Evolutionary conservation across 768 basidiomycete genomes (phyloP).

Genomic region (Suillus fuscotomentosus): DNA sequence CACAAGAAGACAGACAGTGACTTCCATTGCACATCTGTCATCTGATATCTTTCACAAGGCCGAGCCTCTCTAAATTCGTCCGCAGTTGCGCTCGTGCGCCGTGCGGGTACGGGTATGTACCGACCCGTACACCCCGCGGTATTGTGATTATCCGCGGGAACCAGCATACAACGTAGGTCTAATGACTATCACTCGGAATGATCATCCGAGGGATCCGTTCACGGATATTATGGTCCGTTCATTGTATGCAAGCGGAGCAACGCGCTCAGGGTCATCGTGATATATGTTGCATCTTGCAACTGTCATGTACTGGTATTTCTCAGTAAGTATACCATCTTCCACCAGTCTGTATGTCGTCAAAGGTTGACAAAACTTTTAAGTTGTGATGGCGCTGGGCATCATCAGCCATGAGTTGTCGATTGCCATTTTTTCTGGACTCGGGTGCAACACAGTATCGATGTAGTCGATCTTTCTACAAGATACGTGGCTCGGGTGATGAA

Average conservation of each 20-base stretch:
- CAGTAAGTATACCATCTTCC: background rate
- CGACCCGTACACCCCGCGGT: background rate
- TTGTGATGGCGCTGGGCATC: constrained; percentile 40
- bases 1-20: background rate
- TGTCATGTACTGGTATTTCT: constrained; percentile 39
- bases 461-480: constrained; percentile 56
- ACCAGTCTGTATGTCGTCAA: background rate
- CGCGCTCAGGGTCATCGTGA: constrained; percentile 40
- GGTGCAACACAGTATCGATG: constrained; percentile 52
- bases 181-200: background rate
- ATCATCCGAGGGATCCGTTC: background rate
- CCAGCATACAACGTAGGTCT: constrained; percentile 26
- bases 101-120: background rate
- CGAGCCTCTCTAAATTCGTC: background rate
- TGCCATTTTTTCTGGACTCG: constrained; percentile 58
- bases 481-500: constrained; percentile 64
- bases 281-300: constrained; percentile 65
- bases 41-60: background rate
- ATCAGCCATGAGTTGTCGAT: background rate
- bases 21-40: background rate
- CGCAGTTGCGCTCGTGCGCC: background rate
- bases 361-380: constrained; percentile 44
- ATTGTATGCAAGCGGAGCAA: constrained; percentile 45
- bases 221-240: constrained; percentile 28
- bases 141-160: background rate